Base-by-base conservation (phyloP, 169 alveolate species). In the Cyclospora cayetanensis region DNA sequence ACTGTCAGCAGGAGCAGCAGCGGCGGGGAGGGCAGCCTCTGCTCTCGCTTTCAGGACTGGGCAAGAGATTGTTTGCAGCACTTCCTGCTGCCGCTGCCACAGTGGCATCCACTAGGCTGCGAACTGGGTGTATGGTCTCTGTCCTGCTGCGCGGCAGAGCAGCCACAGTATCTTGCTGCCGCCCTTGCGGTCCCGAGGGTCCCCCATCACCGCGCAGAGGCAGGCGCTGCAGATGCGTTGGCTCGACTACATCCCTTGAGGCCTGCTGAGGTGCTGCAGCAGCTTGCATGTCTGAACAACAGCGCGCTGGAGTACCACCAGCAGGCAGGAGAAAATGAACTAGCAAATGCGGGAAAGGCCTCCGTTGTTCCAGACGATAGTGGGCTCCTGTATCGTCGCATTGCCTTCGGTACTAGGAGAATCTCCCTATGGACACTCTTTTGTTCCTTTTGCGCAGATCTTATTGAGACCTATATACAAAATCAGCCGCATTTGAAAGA, bases 1-100 rank as follows among this genome's bases (percentile, higher is more conserved):
- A n/a, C n/a, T n/a, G n/a, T 65, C 87, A 46, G 86, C 86, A 43
- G 55, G 60, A 50, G 82, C 82, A 70, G 84, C 84, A 74, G 84
- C 84, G 41, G 35, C 84, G 31, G 31, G 22, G 87, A 77, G 50
- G 46, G 87, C 70, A 25, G 46, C 70, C 60, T 77, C 31, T 77
- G 87, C 70, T 27, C 37, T 29, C 87, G 60, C 7, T 43, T 77
- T 35, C 87, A 77, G 42, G 34, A 46, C 27, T 77, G 87, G 87
- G 87, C 87, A 31, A 77, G 87, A 43, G 87, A 77, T 29, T 77
- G 87, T 43, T 43, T 77, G 87, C 15, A 43, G 87, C 27, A 77
- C 68, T 46, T 46, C 22, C 50, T 77, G 87, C 87, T 77, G 50
- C 87, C 87, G 27, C 20, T 77, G 50, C 68, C 42, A 46, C 87